Conservation (phyloP, 2,329 filamentous ascomycete species). For the Chrysosphaeria jannelii region DNA sequence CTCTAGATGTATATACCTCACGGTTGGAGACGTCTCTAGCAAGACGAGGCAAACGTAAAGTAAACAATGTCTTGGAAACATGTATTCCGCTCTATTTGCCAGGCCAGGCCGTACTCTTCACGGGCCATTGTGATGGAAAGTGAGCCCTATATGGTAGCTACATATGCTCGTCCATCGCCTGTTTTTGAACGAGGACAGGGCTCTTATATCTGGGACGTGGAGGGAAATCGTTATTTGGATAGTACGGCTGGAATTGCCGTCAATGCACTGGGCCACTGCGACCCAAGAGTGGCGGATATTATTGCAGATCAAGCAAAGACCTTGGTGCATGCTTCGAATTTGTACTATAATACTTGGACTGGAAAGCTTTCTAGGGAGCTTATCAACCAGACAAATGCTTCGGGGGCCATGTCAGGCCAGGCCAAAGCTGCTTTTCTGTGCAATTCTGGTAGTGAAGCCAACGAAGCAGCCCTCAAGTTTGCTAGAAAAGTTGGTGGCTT, state of each 20-base stretch:
- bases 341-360: conserved; percentile 94
- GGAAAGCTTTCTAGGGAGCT: conserved; percentile 65
- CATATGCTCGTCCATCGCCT: conserved; percentile 67
- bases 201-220: conserved; percentile 67
- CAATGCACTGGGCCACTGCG: conserved; percentile 72
- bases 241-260: conserved; percentile 92
- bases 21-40: no score
- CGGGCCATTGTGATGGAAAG: conserved; percentile 46
- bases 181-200: conserved; percentile 76
- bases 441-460: conserved; percentile 91
- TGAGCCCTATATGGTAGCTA: conserved; percentile 76
- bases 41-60: no score
- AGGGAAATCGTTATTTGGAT: conserved; percentile 72
- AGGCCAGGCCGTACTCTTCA: no score
- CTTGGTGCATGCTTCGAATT: conserved; percentile 74
- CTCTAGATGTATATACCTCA: no score
- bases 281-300: conserved; percentile 44
- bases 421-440: conserved; percentile 65
- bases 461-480: conserved; percentile 94
- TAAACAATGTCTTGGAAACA: no score
- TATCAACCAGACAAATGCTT: conserved; percentile 48
- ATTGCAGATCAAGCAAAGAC: conserved; percentile 35
- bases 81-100: no score
- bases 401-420: conserved; percentile 40
- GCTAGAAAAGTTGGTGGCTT: conserved; percentile 69